A percentile compares a stretch with the other conserved stretches of the same genome.
phyloP scores from a whole-genome alignment of 768 basidiomycete species.

The Russula virescens region DNA sequence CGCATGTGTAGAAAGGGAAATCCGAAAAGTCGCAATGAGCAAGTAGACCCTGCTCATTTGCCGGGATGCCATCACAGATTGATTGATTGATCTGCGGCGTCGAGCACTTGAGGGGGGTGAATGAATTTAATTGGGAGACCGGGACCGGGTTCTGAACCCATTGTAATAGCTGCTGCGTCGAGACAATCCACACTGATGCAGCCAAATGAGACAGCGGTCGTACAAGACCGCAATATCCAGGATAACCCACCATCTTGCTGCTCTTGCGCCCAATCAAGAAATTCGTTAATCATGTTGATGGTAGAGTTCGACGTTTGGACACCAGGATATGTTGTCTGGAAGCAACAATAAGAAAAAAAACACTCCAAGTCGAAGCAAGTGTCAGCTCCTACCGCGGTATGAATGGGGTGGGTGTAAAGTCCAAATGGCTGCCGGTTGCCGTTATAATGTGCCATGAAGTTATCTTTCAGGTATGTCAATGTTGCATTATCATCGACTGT shows the following conservation, averaged over 20 bases:
- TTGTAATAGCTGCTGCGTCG: constrained; percentile 60
- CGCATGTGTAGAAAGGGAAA: constrained; percentile 77
- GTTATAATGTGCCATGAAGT: constrained; percentile 70
- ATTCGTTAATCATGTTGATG: constrained; percentile 70
- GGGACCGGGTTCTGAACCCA: constrained; percentile 72
- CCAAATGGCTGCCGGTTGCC: constrained; percentile 75
- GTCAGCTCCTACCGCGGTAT: constrained; percentile 46
- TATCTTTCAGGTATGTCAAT: constrained; percentile 63
- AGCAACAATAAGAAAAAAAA: neutral
- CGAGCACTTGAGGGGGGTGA: constrained; percentile 56
- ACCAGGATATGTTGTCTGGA: constrained; percentile 53
- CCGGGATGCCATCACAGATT: constrained; percentile 75
- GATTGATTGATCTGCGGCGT: constrained; percentile 51
- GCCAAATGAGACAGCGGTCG: neutral
- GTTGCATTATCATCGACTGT: constrained; percentile 55
- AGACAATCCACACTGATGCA: constrained; percentile 63
- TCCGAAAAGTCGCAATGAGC: constrained; percentile 60
- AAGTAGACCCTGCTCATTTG: constrained; percentile 58
- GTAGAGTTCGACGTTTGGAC: constrained; percentile 45
- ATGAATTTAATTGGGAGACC: constrained; percentile 47
- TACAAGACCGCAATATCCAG: neutral
- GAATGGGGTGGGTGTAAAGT: constrained; percentile 77
- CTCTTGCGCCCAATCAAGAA: constrained; percentile 76
- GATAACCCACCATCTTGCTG: constrained; percentile 50
- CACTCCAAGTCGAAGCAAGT: neutral